Percentiles rank a stretch among this genome's conserved stretches.
phyloP scores from a whole-genome alignment of 208 protist genomes.

The Herpetomonas tarakana region DNA sequence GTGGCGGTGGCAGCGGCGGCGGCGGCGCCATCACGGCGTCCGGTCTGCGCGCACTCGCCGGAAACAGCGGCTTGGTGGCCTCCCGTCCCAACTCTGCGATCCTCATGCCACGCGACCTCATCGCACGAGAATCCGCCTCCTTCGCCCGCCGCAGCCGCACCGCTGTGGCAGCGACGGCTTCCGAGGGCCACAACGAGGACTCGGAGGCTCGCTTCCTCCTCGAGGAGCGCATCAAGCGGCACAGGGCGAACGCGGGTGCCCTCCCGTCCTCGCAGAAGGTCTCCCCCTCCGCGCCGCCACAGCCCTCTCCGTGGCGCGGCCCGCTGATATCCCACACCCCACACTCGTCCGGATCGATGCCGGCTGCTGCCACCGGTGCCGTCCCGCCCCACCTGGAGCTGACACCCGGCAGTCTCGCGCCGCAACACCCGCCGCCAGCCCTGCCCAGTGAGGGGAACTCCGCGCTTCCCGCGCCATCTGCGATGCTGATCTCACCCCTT shows the following conservation, averaged over 20 bases:
- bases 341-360: background rate
- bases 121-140: background rate
- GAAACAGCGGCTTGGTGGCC: background rate
- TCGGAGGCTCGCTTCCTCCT: slow-evolving; percentile 10
- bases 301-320: background rate
- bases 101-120: background rate
- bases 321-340: background rate
- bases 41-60: no score
- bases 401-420: no score
- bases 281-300: background rate
- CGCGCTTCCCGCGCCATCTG: no score
- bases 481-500: no score
- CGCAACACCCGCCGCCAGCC: no score
- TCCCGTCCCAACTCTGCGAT: background rate
- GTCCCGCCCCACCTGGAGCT: background rate
- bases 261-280: background rate
- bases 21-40: background rate
- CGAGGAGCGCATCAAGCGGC: slow-evolving; percentile 13
- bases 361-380: no score
- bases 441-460: no score
- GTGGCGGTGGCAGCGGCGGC: background rate
- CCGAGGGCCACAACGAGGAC: slow-evolving; percentile 14
- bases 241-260: background rate
- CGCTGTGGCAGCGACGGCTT: slow-evolving; percentile 7
- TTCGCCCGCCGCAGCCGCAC: background rate